Conservation (phyloP, 2,329 filamentous ascomycete species). For the Xylariaceae sp. region DNA sequence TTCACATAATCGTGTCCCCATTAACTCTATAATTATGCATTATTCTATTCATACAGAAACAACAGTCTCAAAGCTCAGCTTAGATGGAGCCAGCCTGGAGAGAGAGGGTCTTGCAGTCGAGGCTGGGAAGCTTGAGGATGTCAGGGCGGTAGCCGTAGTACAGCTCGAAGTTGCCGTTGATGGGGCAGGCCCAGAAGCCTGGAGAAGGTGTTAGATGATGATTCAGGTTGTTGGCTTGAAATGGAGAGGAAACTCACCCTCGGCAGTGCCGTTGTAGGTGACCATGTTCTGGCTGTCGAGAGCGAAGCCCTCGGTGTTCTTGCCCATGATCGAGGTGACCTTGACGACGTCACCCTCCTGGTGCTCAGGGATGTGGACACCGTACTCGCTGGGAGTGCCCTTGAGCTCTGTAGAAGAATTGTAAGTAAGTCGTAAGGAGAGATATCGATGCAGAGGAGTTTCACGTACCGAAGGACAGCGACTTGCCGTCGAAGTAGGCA, state of each 20-base stretch:
- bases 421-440: not conserved
- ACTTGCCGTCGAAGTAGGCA: slow-evolving; percentile 16
- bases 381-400: slow-evolving; percentile 7
- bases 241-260: slow-evolving; percentile 1
- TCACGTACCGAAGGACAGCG: slow-evolving; percentile 21
- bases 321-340: slow-evolving; percentile 14
- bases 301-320: slow-evolving; percentile 17
- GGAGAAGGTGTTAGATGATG: not conserved
- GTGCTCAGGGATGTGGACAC: slow-evolving; percentile 16
- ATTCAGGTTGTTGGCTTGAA: not conserved
- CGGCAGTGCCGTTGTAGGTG: slow-evolving; percentile 16
- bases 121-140: slow-evolving; percentile 9
- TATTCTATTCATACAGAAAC: not conserved
- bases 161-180: slow-evolving; percentile 20
- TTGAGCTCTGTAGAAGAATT: slow-evolving; percentile 1
- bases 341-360: slow-evolving; percentile 13
- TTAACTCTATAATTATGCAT: not conserved
- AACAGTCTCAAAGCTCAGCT: not conserved
- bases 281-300: slow-evolving; percentile 11
- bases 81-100: slow-evolving; percentile 4
- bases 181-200: slow-evolving; percentile 26
- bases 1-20: not conserved
- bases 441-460: not conserved
- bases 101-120: slow-evolving; percentile 6
- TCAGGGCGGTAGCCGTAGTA: slow-evolving; percentile 19